phyloP scores from a whole-genome alignment of 805 yeast genomes.

The Nakazawaea holstii region DNA sequence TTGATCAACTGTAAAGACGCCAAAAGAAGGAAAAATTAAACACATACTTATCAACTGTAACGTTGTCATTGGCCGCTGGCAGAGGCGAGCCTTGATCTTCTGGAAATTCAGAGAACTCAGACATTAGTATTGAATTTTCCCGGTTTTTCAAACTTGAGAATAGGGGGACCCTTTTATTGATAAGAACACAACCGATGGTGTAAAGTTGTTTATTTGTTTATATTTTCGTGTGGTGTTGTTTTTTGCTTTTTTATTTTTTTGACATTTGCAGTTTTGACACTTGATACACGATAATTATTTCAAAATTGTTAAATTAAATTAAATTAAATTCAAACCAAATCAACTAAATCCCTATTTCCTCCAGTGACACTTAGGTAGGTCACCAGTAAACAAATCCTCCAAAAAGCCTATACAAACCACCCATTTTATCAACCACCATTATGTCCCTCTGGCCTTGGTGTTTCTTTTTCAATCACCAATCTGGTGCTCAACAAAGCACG shows the following conservation, averaged over 20 bases:
- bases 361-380: background rate
- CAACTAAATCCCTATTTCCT: background rate
- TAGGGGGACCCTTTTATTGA: background rate
- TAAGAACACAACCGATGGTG: background rate
- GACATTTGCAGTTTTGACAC: background rate
- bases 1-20: background rate
- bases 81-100: background rate
- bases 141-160: background rate
- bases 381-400: background rate
- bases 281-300: background rate
- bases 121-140: background rate
- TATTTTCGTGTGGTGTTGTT: background rate
- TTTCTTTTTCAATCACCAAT: conserved; percentile 60
- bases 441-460: conserved; percentile 21
- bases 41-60: background rate
- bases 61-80: background rate
- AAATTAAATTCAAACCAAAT: no score
- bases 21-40: background rate
- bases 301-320: no score
- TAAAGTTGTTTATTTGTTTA: conserved; percentile 2
- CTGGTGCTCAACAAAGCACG: conserved; percentile 56
- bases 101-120: conserved; percentile 7
- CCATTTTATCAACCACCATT: conserved; percentile 13
- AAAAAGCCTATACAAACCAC: background rate
- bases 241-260: background rate